phyloP scores from a whole-genome alignment of 2,329 filamentous ascomycete species.

The Arthrinium phaeospermum region DNA sequence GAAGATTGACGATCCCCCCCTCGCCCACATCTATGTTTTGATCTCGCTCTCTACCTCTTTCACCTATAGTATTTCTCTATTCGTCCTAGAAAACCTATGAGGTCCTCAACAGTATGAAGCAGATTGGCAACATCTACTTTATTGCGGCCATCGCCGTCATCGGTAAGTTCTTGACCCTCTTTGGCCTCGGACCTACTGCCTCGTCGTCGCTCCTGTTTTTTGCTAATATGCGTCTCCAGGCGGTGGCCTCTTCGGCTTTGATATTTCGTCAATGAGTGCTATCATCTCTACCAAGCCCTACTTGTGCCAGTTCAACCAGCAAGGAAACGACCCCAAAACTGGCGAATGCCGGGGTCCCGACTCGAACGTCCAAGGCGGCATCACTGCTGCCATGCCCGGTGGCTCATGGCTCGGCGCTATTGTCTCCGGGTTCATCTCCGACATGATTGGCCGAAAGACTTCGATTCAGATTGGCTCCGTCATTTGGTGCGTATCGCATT shows the following conservation, averaged over 20 bases:
- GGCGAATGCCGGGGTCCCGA: conserved; percentile 56
- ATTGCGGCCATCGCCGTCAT: conserved; percentile 51
- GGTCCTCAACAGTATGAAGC: conserved; percentile 33
- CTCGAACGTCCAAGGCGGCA: conserved; percentile 61
- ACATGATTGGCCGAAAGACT: conserved; percentile 54
- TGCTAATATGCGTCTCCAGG: conserved; percentile 32
- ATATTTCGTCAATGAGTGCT: conserved; percentile 53
- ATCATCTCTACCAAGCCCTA: conserved; percentile 49
- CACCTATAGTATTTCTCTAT: neutral
- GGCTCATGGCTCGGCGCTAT: conserved; percentile 72
- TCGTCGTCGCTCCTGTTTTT: neutral
- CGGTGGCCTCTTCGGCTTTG: conserved; percentile 50
- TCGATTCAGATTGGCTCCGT: conserved; percentile 57
- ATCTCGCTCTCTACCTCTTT: conserved; percentile 1
- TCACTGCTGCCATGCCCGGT: conserved; percentile 73
- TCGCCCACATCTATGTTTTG: neutral
- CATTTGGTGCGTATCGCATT: conserved; percentile 50
- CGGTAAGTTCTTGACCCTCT: conserved; percentile 35
- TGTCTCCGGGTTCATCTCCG: conserved; percentile 63
- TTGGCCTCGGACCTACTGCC: neutral
- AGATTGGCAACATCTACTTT: conserved; percentile 48
- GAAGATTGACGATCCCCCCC: conserved; percentile 1
- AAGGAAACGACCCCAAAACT: conserved; percentile 34
- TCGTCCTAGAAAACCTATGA: neutral
- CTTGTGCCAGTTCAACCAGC: conserved; percentile 48